Conservation (phyloP, 257 asterid genomes). For the Nicotiana tabacum region DNA sequence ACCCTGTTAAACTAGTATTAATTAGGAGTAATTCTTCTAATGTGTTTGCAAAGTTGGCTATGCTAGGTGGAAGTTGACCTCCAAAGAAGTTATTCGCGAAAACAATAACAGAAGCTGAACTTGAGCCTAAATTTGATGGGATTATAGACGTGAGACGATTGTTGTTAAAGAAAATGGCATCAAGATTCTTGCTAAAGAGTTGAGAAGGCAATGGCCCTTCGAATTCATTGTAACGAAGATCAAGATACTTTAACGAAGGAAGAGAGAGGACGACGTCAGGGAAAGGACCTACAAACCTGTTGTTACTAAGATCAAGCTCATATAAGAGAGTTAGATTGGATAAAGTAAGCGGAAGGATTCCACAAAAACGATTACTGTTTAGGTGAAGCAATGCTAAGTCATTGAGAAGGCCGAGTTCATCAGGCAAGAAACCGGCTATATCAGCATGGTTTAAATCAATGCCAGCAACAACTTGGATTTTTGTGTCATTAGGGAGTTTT, state of each 20-base stretch:
- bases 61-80: constrained; percentile 62
- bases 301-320: constrained; percentile 75
- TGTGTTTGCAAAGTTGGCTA: constrained; percentile 45
- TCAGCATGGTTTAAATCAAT: constrained; percentile 59
- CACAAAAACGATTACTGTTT: constrained; percentile 71
- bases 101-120: constrained; percentile 57
- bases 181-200: constrained; percentile 44
- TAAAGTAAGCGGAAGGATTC: constrained; percentile 51
- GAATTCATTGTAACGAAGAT: constrained; percentile 70
- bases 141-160: constrained; percentile 43
- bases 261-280: constrained; percentile 57
- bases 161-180: constrained; percentile 58
- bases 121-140: constrained; percentile 42
- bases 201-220: constrained; percentile 58
- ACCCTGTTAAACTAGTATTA: constrained; percentile 53
- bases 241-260: constrained; percentile 43
- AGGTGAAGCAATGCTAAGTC: constrained; percentile 56
- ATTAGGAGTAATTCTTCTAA: constrained; percentile 53
- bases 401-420: constrained; percentile 56
- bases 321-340: constrained; percentile 40
- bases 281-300: constrained; percentile 71
- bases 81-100: constrained; percentile 58
- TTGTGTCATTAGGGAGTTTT: constrained; percentile 33
- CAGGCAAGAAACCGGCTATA: constrained; percentile 63
- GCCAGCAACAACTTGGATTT: constrained; percentile 39